Base-by-base conservation (phyloP, 2,329 filamentous ascomycete genomes). In the Fusarium odoratissimum region DNA sequence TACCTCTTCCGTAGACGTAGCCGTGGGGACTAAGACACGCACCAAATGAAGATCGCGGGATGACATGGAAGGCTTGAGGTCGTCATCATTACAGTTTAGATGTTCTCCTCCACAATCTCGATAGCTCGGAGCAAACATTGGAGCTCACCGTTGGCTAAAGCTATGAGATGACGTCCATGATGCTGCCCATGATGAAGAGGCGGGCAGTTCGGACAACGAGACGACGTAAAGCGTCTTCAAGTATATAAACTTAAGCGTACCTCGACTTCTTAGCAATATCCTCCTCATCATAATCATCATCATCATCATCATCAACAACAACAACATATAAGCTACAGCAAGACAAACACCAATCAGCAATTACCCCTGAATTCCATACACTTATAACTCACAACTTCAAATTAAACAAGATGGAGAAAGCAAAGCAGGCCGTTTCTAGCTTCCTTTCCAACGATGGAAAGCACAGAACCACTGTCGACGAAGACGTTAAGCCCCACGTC, bases 391-490 rank as follows among this genome's bases (percentile, higher is more conserved):
- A 72, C 3, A 59, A 35, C 19, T 11, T 9, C 21, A 21, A 69
- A 65, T 48, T 35, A 40, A 41, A n/a, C 49, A 73, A 17, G 38
- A 91, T 92, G 90, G 86, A 92, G 21, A 89, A 89, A 79, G 90
- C 91, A 42, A 92, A 91, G 84, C 84, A 86, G 76, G 88, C 87
- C 67, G 86, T 93, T 76, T 82, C 83, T 51, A 86, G 87, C 77
- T 91, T 93, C 83, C 86, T 91, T 75, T 84, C 81, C 78, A 86
- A 87, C 75, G 84, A 89, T 63, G 91, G 91, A 64, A 88, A 92
- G 71, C 87, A 92, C 75, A 89, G 91, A 76, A 93, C 91, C n/a
- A 91, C 88, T 19, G 90, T 94, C 8, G 88, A 93, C 69, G 90
- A 93, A 81, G 86, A 86, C 13, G 86, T 92, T 45, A 86, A 88